These are phyloP conservation scores for Botrytis paeoniae DNA, from an alignment of 2,329 filamentous ascomycete species.

Conservation along the genomic window DNA sequence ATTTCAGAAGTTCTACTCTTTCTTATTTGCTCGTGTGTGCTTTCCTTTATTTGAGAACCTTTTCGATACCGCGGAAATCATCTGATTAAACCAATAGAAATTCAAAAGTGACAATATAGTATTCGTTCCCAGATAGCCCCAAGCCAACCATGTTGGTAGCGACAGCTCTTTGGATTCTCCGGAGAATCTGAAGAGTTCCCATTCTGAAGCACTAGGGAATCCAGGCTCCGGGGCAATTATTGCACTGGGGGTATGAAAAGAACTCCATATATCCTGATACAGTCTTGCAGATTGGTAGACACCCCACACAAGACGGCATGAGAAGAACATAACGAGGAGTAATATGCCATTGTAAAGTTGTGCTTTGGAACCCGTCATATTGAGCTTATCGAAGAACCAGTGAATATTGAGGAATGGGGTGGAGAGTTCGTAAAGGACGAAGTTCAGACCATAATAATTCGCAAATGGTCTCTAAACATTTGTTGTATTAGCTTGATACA, in stretches of 20 bases:
- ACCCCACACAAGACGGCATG: slow-evolving; percentile 73
- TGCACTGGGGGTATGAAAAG: slow-evolving; percentile 16
- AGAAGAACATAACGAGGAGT: slow-evolving; percentile 71
- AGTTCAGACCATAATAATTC: slow-evolving; percentile 75
- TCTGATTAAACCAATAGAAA: slow-evolving; percentile 80
- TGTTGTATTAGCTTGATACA: background rate
- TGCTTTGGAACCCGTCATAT: slow-evolving; percentile 67
- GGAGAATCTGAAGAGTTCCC: slow-evolving; percentile 38
- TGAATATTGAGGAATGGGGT: slow-evolving; percentile 82
- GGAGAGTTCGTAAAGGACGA: slow-evolving; percentile 82
- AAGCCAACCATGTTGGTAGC: slow-evolving; percentile 65
- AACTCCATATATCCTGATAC: slow-evolving; percentile 62
- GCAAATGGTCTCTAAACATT: slow-evolving; percentile 68
- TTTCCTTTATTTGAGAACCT: slow-evolving; percentile 21
- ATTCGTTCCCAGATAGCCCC: slow-evolving; percentile 67
- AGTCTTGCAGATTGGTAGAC: slow-evolving; percentile 66
- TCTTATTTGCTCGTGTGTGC: background rate
- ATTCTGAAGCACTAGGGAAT: slow-evolving; percentile 30
- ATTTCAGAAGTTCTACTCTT: background rate
- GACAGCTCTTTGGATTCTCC: slow-evolving; percentile 45
- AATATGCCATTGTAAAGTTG: slow-evolving; percentile 77
- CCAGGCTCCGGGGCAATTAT: slow-evolving; percentile 18
- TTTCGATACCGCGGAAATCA: slow-evolving; percentile 47
- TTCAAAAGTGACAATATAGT: slow-evolving; percentile 71
- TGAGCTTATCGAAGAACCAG: slow-evolving; percentile 85